Evolutionary conservation across 2,329 filamentous ascomycete genomes (phyloP).

Genomic region (Colletotrichum sidae): DNA sequence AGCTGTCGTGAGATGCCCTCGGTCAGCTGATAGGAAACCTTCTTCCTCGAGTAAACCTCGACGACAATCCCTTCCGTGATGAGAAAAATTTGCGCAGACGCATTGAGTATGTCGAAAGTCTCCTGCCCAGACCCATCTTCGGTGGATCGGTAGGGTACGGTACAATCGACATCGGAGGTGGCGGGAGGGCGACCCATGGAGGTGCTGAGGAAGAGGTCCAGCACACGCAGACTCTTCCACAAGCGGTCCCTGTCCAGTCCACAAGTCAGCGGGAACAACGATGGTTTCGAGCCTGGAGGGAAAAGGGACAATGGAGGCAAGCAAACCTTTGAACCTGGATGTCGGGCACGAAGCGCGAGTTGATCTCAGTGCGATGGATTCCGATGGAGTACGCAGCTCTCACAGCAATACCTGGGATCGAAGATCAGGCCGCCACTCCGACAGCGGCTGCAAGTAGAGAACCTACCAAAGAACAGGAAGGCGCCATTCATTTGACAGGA

Average conservation of each 20-base stretch:
- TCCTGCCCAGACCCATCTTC: conserved; percentile 51
- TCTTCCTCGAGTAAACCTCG: conserved; percentile 64
- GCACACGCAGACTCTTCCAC: conserved; percentile 65
- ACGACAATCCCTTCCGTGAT: conserved; percentile 63
- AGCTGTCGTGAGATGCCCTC: conserved; percentile 65
- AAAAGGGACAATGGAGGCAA: too few species aligned
- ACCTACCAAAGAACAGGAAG: conserved; percentile 61
- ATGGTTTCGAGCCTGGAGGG: too few species aligned
- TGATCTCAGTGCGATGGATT: conserved; percentile 65
- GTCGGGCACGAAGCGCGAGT: conserved; percentile 60
- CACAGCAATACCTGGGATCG: conserved; percentile 56
- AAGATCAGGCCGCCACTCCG: conserved; percentile 6
- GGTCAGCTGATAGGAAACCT: conserved; percentile 64
- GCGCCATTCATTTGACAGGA: conserved; percentile 67
- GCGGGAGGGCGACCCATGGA: conserved; percentile 67
- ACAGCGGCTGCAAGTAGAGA: conserved; percentile 8
- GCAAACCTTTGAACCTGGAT: conserved; percentile 52
- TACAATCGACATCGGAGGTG: conserved; percentile 66
- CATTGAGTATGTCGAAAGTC: conserved; percentile 59
- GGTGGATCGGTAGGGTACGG: conserved; percentile 57
- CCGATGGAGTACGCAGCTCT: conserved; percentile 65
- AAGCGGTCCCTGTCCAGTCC: conserved; percentile 52
- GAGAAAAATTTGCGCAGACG: conserved; percentile 64
- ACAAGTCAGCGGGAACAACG: conserved; percentile 4
- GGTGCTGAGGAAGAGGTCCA: conserved; percentile 64